phyloP scores from a whole-genome alignment of 2,329 filamentous ascomycete species.

The Botrytis tulipae region DNA sequence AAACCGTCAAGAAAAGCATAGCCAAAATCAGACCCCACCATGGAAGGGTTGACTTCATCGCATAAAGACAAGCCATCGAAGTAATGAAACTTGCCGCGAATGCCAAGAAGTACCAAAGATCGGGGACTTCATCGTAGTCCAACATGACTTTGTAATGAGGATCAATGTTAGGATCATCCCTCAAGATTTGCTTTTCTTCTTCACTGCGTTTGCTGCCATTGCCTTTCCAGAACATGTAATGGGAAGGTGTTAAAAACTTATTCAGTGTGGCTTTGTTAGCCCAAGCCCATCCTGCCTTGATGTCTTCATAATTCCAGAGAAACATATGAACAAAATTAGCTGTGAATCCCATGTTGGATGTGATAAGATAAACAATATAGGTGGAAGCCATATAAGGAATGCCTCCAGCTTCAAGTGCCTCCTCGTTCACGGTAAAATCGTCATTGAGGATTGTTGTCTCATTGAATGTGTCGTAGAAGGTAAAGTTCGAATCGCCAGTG shows the following conservation, averaged over 20 bases:
- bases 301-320: slow-evolving; percentile 42
- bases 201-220: slow-evolving; percentile 19
- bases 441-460: slow-evolving; percentile 44
- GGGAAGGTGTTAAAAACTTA: slow-evolving; percentile 23
- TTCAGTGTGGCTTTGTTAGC: slow-evolving; percentile 30
- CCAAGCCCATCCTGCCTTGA: slow-evolving; percentile 40
- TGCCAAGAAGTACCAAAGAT: slow-evolving; percentile 57
- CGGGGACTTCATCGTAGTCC: slow-evolving; percentile 52
- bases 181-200: slow-evolving; percentile 24
- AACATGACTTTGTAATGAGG: slow-evolving; percentile 46
- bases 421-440: slow-evolving; percentile 42
- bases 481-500: slow-evolving; percentile 39
- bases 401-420: slow-evolving; percentile 40
- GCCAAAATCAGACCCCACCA: slow-evolving; percentile 37
- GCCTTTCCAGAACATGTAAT: slow-evolving; percentile 34
- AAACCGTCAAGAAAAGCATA: slow-evolving; percentile 37
- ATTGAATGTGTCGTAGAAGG: slow-evolving; percentile 43
- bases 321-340: slow-evolving; percentile 48
- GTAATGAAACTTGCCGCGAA: slow-evolving; percentile 47
- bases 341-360: slow-evolving; percentile 47
- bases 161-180: slow-evolving; percentile 35
- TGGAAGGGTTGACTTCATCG: slow-evolving; percentile 53
- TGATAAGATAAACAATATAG: slow-evolving; percentile 44
- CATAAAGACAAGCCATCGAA: slow-evolving; percentile 44
- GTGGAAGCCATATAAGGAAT: slow-evolving; percentile 45